Base-by-base conservation (phyloP, 1,284 basidiomycete genomes). In the Porphyrellus sp. region DNA sequence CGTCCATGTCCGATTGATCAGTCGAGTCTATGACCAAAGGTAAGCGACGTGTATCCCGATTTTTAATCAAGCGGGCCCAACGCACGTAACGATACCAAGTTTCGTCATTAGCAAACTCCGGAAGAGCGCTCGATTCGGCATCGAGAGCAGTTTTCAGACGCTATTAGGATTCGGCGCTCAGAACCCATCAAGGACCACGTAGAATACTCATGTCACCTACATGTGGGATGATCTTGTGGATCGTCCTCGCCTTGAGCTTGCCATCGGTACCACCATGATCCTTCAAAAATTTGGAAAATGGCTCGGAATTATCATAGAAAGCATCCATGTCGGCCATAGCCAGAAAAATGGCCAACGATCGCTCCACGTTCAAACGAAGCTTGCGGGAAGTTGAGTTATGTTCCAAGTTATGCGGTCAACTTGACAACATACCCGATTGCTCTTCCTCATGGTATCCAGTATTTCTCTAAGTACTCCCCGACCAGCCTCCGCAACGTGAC, bases 261-360 rank as follows among this genome's bases (percentile, higher is more conserved):
- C 48, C 43, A 8, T 51, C 34, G 9, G 49, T 39, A 16, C 60
- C 51, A 28, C 61, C 58, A 18, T 52, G 58, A 24, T 55, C 42
- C 40, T 52, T 58, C 50, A 67, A 60, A 52, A 64, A 70, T 48
- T 51, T 52, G 44, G 49, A 53, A 45, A 71, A 71, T 8, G 60
- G 56, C 24, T 45, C 51, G 18, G 60, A 72, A 33, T 48, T 61
- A 44, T 71, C 71, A 49, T 65, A 57, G 27, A 62, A 55, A 3
- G 59, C 51, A 12, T 62, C 58, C 1, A 57, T 37, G 12, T 49
- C 51, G 24, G 38, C 5, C 57, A 58, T 46, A 23, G 53, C 39
- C 4, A 68, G 50, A 34, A 40, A 49, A 2, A 45, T 0, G 4
- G 46, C 27, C 18, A 52, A 33, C 3, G 0, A 47, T 16, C 47